Percentiles rank a stretch among this genome's conserved stretches.
Conservation (phyloP, 2,329 filamentous ascomycete species). For the Capronia epimyces region DNA sequence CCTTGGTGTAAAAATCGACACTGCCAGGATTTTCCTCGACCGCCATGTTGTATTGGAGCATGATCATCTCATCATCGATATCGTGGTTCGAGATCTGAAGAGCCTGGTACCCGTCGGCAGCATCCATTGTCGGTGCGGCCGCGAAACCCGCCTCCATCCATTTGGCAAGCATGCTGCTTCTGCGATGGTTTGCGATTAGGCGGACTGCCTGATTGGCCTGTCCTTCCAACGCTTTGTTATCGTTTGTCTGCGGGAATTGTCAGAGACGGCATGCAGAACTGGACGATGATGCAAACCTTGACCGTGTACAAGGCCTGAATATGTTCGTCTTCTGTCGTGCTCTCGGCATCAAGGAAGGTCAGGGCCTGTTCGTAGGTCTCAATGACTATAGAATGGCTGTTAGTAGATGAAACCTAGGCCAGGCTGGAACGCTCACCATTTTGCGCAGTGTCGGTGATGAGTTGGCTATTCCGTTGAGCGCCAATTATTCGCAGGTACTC, state of each 20-base stretch:
- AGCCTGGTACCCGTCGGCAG: constrained; percentile 49
- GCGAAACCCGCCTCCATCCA: constrained; percentile 52
- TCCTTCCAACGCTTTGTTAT: constrained; percentile 47
- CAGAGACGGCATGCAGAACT: background rate
- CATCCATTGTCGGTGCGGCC: constrained; percentile 53
- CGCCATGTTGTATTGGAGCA: constrained; percentile 45
- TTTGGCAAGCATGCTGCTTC: constrained; percentile 50
- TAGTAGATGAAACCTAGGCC: constrained; percentile 10
- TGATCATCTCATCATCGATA: constrained; percentile 47
- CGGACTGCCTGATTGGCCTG: constrained; percentile 52
- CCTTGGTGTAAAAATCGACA: constrained; percentile 42
- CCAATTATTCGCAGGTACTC: constrained; percentile 57
- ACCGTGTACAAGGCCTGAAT: constrained; percentile 53
- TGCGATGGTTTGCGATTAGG: constrained; percentile 54
- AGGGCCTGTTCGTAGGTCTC: constrained; percentile 61
- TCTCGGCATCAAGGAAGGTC: constrained; percentile 53
- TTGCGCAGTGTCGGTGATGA: constrained; percentile 54
- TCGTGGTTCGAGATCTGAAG: constrained; percentile 51
- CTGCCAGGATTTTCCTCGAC: constrained; percentile 44
- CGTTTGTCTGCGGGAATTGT: constrained; percentile 40
- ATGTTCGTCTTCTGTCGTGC: constrained; percentile 51
- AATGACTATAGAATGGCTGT: constrained; percentile 38
- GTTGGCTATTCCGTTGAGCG: constrained; percentile 51
- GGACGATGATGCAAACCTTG: constrained; percentile 42
- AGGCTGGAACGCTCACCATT: constrained; percentile 40